Percentiles rank a stretch among this genome's conserved stretches.
Evolutionary conservation across 129 eudicot genomes (phyloP).

Genomic region (Chrysanthemum seticuspe): DNA sequence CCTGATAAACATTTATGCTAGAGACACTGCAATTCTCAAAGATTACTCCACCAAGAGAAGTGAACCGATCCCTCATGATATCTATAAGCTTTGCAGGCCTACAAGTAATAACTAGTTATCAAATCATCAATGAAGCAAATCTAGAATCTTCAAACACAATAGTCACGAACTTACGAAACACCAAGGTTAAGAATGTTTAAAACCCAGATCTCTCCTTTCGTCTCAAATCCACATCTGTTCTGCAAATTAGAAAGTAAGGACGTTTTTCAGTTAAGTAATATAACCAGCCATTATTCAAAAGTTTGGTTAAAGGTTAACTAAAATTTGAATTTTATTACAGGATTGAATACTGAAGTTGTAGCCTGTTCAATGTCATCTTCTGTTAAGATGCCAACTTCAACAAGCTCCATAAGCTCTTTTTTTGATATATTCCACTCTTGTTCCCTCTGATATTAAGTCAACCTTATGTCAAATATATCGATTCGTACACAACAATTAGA

Average conservation of each 20-base stretch:
- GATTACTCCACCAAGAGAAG: constrained; percentile 70
- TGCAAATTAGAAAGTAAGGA: constrained; percentile 32
- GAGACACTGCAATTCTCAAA: constrained; percentile 79
- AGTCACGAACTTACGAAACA: constrained; percentile 61
- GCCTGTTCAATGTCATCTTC: constrained; percentile 78
- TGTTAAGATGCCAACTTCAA: constrained; percentile 74
- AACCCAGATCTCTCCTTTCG: constrained; percentile 97
- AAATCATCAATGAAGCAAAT: background rate
- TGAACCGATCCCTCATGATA: constrained; percentile 63
- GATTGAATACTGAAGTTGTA: constrained; percentile 76
- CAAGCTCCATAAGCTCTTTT: constrained; percentile 93
- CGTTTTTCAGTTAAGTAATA: background rate
- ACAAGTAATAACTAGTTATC: constrained; percentile 17
- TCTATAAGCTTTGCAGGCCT: constrained; percentile 90
- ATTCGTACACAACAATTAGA: too few species aligned
- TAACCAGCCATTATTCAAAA: constrained; percentile 2
- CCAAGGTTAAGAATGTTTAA: constrained; percentile 91
- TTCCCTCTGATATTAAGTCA: constrained; percentile 67
- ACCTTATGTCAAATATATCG: constrained; percentile 12
- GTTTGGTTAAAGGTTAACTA: constrained; percentile 3
- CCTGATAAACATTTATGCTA: constrained; percentile 61
- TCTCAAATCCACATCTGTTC: constrained; percentile 98
- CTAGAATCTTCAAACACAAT: background rate
- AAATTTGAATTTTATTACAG: constrained; percentile 45
- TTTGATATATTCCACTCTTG: constrained; percentile 99